These are phyloP conservation scores for Candida berthetii DNA, from an alignment of 805 yeast genomes.

Conservation along the genomic window DNA sequence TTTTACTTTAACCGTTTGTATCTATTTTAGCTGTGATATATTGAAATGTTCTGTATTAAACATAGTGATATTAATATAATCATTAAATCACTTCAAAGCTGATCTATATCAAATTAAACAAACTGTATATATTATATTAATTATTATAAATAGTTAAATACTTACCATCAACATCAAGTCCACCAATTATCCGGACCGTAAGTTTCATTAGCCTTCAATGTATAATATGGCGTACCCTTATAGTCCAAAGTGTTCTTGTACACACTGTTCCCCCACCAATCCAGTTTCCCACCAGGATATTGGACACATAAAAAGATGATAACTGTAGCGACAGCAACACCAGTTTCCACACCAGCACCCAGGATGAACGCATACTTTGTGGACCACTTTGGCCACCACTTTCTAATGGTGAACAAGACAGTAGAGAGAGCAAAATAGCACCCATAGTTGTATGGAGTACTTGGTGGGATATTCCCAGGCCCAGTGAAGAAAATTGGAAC, in stretches of 20 bases:
- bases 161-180: too few species aligned
- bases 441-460: constrained; percentile 64
- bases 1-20: too few species aligned
- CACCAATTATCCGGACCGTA: constrained; percentile 49
- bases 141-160: too few species aligned
- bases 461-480: constrained; percentile 66
- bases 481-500: constrained; percentile 62
- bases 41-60: too few species aligned
- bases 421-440: constrained; percentile 42
- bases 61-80: too few species aligned
- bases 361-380: constrained; percentile 53
- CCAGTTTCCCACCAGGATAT: constrained; percentile 31
- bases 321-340: constrained; percentile 56
- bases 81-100: too few species aligned
- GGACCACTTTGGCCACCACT: constrained; percentile 48
- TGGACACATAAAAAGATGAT: constrained; percentile 47
- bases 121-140: too few species aligned
- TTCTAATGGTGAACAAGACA: constrained; percentile 37
- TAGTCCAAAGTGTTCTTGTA: constrained; percentile 32
- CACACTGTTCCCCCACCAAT: constrained; percentile 61
- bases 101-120: too few species aligned
- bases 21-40: too few species aligned
- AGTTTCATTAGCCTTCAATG: constrained; percentile 33
- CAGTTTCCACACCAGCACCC: constrained; percentile 57
- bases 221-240: constrained; percentile 24